phyloP scores from a whole-genome alignment of 306 rosid species.

The Styphnolobium japonicum region DNA sequence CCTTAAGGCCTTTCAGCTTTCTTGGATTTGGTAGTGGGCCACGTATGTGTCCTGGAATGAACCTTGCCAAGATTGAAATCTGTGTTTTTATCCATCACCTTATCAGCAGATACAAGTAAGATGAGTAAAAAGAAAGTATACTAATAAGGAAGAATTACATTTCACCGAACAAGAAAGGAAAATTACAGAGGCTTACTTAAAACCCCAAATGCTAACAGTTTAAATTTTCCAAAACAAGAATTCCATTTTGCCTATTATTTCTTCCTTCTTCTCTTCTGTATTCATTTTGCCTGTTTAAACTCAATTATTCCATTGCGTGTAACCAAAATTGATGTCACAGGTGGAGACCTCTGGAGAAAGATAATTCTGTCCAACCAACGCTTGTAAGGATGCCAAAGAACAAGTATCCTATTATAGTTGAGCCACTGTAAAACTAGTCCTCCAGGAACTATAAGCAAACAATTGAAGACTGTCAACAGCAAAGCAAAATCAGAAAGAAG shows the following conservation, averaged over 20 bases:
- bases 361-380: constrained; percentile 74
- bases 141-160: neutral
- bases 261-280: neutral
- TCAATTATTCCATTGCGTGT: neutral
- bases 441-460: neutral
- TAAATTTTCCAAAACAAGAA: neutral
- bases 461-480: neutral
- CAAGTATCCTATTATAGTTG: constrained; percentile 64
- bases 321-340: constrained; percentile 35
- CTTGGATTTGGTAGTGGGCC: constrained; percentile 92
- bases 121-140: neutral
- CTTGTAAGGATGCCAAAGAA: constrained; percentile 89
- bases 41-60: constrained; percentile 92
- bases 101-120: constrained; percentile 76
- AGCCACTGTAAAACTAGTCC: constrained; percentile 30
- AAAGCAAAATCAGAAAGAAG: constrained; percentile 1
- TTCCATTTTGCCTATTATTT: neutral
- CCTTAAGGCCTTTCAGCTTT: constrained; percentile 63
- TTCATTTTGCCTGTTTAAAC: neutral
- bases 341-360: constrained; percentile 70
- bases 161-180: neutral
- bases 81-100: constrained; percentile 78
- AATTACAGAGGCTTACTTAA: neutral
- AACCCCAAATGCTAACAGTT: neutral
- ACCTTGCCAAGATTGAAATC: constrained; percentile 80